Conservation (phyloP, 164 flowering plant genomes). For the Brasenia schreberi region DNA sequence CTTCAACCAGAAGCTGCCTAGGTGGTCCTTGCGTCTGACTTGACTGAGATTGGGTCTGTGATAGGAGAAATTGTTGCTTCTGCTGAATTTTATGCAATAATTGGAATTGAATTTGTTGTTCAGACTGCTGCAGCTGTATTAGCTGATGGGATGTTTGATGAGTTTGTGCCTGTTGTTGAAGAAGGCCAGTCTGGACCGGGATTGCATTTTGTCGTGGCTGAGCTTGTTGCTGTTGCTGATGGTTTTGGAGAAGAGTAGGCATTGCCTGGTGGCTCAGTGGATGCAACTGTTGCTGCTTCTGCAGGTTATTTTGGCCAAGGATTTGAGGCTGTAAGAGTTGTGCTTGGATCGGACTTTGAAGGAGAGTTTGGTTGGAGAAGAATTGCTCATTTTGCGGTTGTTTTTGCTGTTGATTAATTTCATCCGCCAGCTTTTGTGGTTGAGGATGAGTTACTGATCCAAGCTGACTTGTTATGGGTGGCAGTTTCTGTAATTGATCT, state of each 20-base stretch:
- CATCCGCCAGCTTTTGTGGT: slow-evolving; percentile 39
- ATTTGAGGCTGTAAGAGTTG: slow-evolving; percentile 45
- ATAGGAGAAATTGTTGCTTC: slow-evolving; percentile 26
- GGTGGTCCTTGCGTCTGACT: slow-evolving; percentile 56
- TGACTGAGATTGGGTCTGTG: slow-evolving; percentile 67
- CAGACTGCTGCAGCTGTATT: neutral
- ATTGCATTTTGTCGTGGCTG: slow-evolving; percentile 15
- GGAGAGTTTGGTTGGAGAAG: slow-evolving; percentile 30
- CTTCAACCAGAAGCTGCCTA: slow-evolving; percentile 28
- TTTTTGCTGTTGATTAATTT: slow-evolving; percentile 22
- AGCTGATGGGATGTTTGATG: slow-evolving; percentile 31
- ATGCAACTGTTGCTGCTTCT: slow-evolving; percentile 21
- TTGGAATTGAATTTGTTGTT: slow-evolving; percentile 38
- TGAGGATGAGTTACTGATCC: slow-evolving; percentile 39
- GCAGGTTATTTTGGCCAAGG: slow-evolving; percentile 27
- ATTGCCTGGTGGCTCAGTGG: slow-evolving; percentile 3
- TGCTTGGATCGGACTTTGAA: slow-evolving; percentile 40
- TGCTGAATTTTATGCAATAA: slow-evolving; percentile 21
- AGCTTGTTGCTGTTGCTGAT: slow-evolving; percentile 23
- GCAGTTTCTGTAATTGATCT: slow-evolving; percentile 44
- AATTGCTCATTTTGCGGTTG: slow-evolving; percentile 48
- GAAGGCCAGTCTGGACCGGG: neutral
- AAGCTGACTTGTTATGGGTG: slow-evolving; percentile 31
- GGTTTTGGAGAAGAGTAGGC: slow-evolving; percentile 23
- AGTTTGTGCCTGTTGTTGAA: slow-evolving; percentile 48